Evolutionary conservation across 176 grass and related monocot species (phyloP).

Genomic region (Oryza punctata): DNA sequence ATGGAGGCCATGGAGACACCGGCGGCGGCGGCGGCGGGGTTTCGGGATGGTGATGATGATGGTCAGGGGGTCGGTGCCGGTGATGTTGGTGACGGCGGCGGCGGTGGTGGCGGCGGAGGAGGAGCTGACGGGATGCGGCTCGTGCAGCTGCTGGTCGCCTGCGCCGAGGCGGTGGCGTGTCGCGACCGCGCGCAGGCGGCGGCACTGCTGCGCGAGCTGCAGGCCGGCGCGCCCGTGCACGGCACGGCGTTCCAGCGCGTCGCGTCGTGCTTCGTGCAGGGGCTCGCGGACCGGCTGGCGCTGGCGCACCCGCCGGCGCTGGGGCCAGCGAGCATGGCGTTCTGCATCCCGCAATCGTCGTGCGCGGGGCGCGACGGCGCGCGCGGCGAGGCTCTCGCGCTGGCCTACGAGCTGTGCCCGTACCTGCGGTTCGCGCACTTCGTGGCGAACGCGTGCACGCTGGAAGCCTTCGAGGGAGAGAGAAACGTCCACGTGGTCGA

Average conservation of each 20-base stretch:
- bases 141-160: conserved; percentile 66
- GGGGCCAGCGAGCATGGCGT: conserved; percentile 52
- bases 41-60: no score
- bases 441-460: conserved; percentile 63
- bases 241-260: conserved; percentile 77
- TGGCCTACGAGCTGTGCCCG: conserved; percentile 78
- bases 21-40: background rate
- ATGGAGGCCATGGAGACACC: conserved; percentile 46
- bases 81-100: background rate
- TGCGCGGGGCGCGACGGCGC: conserved; percentile 24
- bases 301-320: conserved; percentile 56
- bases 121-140: conserved; percentile 57
- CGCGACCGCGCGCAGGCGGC: conserved; percentile 67
- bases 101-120: background rate
- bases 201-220: conserved; percentile 54
- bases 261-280: conserved; percentile 75
- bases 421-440: conserved; percentile 80
- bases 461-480: conserved; percentile 72
- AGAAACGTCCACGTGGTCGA: conserved; percentile 65
- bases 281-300: conserved; percentile 56
- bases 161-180: conserved; percentile 79
- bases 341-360: conserved; percentile 42
- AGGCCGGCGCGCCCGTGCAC: conserved; percentile 50
- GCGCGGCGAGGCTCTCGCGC: conserved; percentile 54
- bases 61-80: no score